These are phyloP conservation scores for Friedmanniomyces simplex DNA, from an alignment of 495 filamentous ascomycete genomes.

Conservation along the genomic window DNA sequence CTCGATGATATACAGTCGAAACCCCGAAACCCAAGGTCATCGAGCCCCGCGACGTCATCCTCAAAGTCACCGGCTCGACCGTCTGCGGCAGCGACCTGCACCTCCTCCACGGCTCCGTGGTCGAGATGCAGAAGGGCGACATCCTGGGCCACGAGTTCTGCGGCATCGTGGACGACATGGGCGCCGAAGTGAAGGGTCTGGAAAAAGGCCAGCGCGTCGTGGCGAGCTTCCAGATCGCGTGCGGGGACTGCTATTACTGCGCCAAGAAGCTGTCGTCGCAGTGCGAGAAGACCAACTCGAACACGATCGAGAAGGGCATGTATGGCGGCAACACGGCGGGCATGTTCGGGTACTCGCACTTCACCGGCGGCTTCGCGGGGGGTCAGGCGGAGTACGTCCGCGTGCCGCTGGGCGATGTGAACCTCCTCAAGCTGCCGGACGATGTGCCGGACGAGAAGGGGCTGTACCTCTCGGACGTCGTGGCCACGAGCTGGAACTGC, in stretches of 20 bases:
- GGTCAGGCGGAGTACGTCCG: slow-evolving; percentile 83
- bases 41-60: slow-evolving; percentile 67
- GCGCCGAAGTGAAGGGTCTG: slow-evolving; percentile 46
- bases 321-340: slow-evolving; percentile 55
- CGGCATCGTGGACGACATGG: slow-evolving; percentile 65
- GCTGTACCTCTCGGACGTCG: slow-evolving; percentile 71
- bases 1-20: too few species aligned
- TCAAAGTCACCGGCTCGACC: slow-evolving; percentile 75
- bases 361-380: slow-evolving; percentile 81
- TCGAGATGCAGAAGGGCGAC: slow-evolving; percentile 71
- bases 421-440: slow-evolving; percentile 69
- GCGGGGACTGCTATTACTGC: slow-evolving; percentile 66
- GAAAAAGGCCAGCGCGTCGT: slow-evolving; percentile 71
- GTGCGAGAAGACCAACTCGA: slow-evolving; percentile 71
- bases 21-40: slow-evolving; percentile 59
- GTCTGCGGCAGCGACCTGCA: slow-evolving; percentile 85
- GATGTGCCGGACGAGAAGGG: slow-evolving; percentile 79
- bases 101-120: slow-evolving; percentile 58
- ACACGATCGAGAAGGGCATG: slow-evolving; percentile 57
- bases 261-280: slow-evolving; percentile 61
- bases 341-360: slow-evolving; percentile 64
- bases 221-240: slow-evolving; percentile 78
- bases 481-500: slow-evolving; percentile 67
- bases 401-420: slow-evolving; percentile 73
- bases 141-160: slow-evolving; percentile 88